A percentile compares a stretch with the other conserved stretches of the same genome.
These are phyloP conservation scores for Ustulina deusta DNA, from an alignment of 2,329 filamentous ascomycete species.

Conservation along the genomic window DNA sequence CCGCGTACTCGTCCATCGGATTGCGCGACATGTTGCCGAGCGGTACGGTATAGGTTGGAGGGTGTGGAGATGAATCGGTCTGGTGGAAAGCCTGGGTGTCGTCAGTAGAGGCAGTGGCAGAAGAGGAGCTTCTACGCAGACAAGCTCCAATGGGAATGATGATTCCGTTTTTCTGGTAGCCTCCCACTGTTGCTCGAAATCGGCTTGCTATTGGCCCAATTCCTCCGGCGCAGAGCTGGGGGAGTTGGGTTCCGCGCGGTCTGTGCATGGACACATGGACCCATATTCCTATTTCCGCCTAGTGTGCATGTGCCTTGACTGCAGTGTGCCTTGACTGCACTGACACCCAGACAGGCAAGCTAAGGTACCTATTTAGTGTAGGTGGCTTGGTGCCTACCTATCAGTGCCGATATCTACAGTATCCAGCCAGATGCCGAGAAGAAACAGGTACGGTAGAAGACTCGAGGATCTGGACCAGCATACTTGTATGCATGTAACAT, in stretches of 20 bases:
- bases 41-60: constrained; percentile 7
- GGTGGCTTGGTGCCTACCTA: neutral
- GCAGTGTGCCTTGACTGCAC: neutral
- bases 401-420: neutral
- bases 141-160: constrained; percentile 23
- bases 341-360: neutral
- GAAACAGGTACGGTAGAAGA: neutral
- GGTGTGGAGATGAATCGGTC: constrained; percentile 4
- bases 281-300: constrained; percentile 11
- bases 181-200: constrained; percentile 17
- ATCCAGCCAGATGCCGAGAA: neutral
- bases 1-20: constrained; percentile 49
- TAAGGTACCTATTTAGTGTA: neutral
- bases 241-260: constrained; percentile 6
- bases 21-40: constrained; percentile 49
- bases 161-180: constrained; percentile 38
- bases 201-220: constrained; percentile 33
- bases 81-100: constrained; percentile 14
- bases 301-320: neutral
- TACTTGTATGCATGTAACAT: constrained; percentile 5
- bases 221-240: no score
- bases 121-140: constrained; percentile 29
- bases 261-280: constrained; percentile 8
- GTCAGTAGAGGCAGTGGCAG: constrained; percentile 12
- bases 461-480: neutral